Evolutionary conservation across 1,284 basidiomycete species (phyloP), one percentile per base, ranked within the genome.

Genomic region (Xerocomus nothofagi): DNA sequence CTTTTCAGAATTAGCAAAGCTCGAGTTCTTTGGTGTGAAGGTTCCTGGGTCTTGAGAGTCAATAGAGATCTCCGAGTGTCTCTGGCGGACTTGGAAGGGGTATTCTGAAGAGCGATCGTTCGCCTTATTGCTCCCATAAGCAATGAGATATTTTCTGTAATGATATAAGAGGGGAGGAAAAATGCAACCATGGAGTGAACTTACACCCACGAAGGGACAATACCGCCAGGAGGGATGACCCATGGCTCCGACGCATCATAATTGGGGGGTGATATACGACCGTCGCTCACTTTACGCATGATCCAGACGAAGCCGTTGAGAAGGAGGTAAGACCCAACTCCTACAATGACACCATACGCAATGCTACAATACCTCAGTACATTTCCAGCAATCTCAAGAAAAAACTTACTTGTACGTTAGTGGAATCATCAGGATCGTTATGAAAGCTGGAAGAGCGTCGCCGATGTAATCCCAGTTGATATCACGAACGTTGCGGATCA

Each of bases 391-490:
- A 37, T 32, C 15, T 24, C 6, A 4, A 17, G 2, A 12, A 20
- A n/a, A 18, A 15, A 71, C 78, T 50, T 50, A 87, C 85, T 89
- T 88, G 78, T 84, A 91, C 9, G 87, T 83, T 48, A 91, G 68
- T 53, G 81, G 90, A 58, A 92, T 92, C 50, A 89, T 76, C 43
- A 91, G 76, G 50, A 93, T 72, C 0, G 85, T 87, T 48, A 93
- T 68, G 75, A 93, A 92, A 0, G 89, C 87, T 7, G 92, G 92
- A 3, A 94, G 79, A 14, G 88, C 82, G 66, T 95, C 92, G 24
- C 91, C 91, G 34, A 86, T 78, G 64, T 91, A 95, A 64, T 86
- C 79, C 91, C 92, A 95, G 71, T 93, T 94, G 70, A 95, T 88
- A 50, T 91, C 86, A 33, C 84, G 79, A 12, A 90, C 87, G 63